phyloP scores from a whole-genome alignment of 768 basidiomycete genomes.

The Amanita muscaria region DNA sequence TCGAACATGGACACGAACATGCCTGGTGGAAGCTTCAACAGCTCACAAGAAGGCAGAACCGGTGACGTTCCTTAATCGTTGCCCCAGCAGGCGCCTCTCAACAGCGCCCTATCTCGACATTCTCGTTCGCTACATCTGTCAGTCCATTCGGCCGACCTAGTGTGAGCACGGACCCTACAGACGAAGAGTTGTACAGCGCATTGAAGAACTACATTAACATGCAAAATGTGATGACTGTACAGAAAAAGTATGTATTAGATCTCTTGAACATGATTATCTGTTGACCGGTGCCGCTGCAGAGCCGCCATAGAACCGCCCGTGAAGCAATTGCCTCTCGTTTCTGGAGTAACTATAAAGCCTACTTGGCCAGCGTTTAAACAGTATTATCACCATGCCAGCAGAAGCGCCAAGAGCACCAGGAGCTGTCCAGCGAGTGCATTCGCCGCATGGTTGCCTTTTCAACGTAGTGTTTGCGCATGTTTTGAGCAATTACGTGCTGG shows the following conservation, averaged over 20 bases:
- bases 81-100: conserved; percentile 32
- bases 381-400: conserved; percentile 50
- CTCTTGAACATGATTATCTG: neutral
- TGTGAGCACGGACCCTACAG: conserved; percentile 67
- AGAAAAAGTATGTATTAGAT: conserved; percentile 69
- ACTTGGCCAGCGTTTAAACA: conserved; percentile 21
- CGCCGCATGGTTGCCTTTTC: conserved; percentile 39
- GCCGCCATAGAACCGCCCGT: conserved; percentile 83
- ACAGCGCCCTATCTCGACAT: conserved; percentile 71
- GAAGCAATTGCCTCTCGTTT: conserved; percentile 83
- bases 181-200: conserved; percentile 82
- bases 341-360: conserved; percentile 24
- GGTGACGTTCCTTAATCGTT: conserved; percentile 33
- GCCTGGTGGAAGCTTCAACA: conserved; percentile 44
- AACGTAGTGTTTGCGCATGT: conserved; percentile 27
- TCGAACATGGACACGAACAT: conserved; percentile 55
- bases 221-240: conserved; percentile 93
- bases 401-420: conserved; percentile 57
- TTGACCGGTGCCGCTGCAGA: conserved; percentile 22
- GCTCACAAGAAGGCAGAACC: conserved; percentile 51
- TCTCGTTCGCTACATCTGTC: conserved; percentile 81
- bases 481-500: no score
- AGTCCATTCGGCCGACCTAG: conserved; percentile 80
- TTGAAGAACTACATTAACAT: conserved; percentile 80
- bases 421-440: conserved; percentile 54